Evolutionary conservation across 2,329 filamentous ascomycete genomes (phyloP), one percentile per base, ranked within the genome.

Genomic region (Hirsutella thompsonii): DNA sequence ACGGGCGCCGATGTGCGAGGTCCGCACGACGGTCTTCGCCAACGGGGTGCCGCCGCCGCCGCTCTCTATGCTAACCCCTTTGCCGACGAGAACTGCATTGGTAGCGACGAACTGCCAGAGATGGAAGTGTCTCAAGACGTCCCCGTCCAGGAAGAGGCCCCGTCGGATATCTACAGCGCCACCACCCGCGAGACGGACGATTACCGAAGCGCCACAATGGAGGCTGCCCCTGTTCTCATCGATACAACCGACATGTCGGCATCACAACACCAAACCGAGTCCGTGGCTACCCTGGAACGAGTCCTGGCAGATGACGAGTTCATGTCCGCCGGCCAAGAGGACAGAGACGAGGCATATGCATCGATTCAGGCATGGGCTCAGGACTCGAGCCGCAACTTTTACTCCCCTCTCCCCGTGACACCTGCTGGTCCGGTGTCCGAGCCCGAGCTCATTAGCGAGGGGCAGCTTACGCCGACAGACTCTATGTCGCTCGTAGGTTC

Each of bases 321-420:
- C 56, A 67, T 72, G 62, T 70, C 71, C 0, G 67, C 70, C 8
- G 66, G 68, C 34, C 64, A 72, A 48, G 62, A 68, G 3, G 60
- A 67, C 42, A 57, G 55, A 18, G 54, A 62, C 13, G 66, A 70
- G 13, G 68, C 71, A 2, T 79, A 71, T 51, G 69, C 70, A 36
- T 76, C 74, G 2, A 80, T 81, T 48, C 74, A 81, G 52, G 77
- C 76, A 0, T 81, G 77, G 76, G 76, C 76, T 1, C 68, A 76
- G 48, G 61, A 67, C 43, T 71, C 70, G 4, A 61, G 61, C 51
- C 58, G 62, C 9, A 66, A 68, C 50, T 79, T 79, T 51, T 79
- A 79, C 62, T 79, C 75, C 5, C 74, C 76, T 4, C 65, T 79
- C 19, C 74, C 74, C 11, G 64, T 63, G 19, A 69, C 71, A 1